phyloP scores from a whole-genome alignment of 2,329 filamentous ascomycete genomes.

The Penicillium sp. region DNA sequence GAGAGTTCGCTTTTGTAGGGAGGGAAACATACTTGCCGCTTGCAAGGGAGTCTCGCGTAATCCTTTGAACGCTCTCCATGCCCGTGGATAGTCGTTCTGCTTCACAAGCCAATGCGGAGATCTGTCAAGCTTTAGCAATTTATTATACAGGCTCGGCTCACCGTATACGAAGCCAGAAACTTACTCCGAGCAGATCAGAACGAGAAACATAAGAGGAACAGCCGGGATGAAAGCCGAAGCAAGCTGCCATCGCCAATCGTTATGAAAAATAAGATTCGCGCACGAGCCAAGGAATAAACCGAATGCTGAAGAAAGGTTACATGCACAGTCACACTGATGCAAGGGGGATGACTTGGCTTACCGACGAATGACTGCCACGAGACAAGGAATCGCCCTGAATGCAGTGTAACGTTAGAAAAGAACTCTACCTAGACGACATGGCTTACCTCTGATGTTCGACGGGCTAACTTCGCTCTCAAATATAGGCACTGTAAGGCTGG shows the following conservation, averaged over 20 bases:
- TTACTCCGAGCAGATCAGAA: slow-evolving; percentile 17
- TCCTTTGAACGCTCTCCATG: slow-evolving; percentile 7
- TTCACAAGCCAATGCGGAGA: slow-evolving; percentile 15
- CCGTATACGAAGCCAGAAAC: not conserved
- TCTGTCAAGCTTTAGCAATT: not conserved
- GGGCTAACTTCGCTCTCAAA: slow-evolving; percentile 27
- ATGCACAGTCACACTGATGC: not conserved
- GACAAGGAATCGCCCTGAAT: slow-evolving; percentile 15
- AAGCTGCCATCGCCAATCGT: slow-evolving; percentile 17
- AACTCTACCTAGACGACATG: slow-evolving; percentile 4
- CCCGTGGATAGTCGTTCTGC: slow-evolving; percentile 6
- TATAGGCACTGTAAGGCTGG: slow-evolving; percentile 20
- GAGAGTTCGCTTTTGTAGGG: not conserved
- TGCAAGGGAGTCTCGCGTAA: slow-evolving; percentile 15
- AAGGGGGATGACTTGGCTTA: slow-evolving; percentile 3
- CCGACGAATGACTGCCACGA: slow-evolving; percentile 19
- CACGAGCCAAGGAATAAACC: slow-evolving; percentile 17
- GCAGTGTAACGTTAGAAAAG: slow-evolving; percentile 11
- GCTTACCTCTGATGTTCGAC: slow-evolving; percentile 15
- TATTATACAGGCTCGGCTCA: not conserved
- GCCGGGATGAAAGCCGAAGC: slow-evolving; percentile 17
- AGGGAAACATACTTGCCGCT: slow-evolving; percentile 15
- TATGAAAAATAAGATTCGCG: slow-evolving; percentile 16
- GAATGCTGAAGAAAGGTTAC: slow-evolving; percentile 9
- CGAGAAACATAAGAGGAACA: slow-evolving; percentile 16